Percentiles rank a stretch among this genome's conserved stretches.
These are phyloP conservation scores for Urostyla sp. DNA, from an alignment of 73 alveolate genomes.

Conservation along the genomic window DNA sequence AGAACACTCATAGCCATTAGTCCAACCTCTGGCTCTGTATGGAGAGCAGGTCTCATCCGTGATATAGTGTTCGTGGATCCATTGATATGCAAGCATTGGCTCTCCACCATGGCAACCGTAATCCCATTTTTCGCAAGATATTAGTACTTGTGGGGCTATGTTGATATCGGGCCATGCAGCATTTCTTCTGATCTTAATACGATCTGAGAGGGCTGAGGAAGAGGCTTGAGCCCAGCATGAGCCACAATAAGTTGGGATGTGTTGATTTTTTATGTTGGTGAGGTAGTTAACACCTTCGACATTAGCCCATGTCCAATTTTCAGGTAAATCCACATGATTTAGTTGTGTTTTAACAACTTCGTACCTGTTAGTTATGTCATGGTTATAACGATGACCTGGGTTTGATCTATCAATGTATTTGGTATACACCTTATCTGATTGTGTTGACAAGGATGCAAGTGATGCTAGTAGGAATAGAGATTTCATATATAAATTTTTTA, in stretches of 20 bases:
- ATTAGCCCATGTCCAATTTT: conserved; percentile 76
- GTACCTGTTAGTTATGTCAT: not conserved
- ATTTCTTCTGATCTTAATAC: conserved; percentile 91
- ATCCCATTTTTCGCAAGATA: conserved; percentile 82
- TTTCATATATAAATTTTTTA: not conserved
- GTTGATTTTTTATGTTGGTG: conserved; percentile 89
- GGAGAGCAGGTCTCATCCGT: conserved; percentile 88
- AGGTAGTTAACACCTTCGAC: conserved; percentile 87
- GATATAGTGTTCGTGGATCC: conserved; percentile 73
- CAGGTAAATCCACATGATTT: conserved; percentile 56
- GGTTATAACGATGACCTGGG: no score
- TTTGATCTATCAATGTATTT: no score
- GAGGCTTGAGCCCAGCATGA: conserved; percentile 98
- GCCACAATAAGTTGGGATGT: conserved; percentile 95
- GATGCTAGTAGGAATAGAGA: no score
- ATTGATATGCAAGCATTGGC: conserved; percentile 79
- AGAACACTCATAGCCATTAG: conserved; percentile 84
- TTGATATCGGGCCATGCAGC: conserved; percentile 90
- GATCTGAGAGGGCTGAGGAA: conserved; percentile 89
- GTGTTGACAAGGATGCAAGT: no score
- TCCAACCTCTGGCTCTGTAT: conserved; percentile 83
- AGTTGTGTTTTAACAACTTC: conserved; percentile 17
- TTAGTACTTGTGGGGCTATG: conserved; percentile 83
- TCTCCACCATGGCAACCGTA: conserved; percentile 91
- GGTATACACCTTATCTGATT: no score